Evolutionary conservation across 2,329 filamentous ascomycete genomes (phyloP).

Genomic region (Claviceps maximensis): DNA sequence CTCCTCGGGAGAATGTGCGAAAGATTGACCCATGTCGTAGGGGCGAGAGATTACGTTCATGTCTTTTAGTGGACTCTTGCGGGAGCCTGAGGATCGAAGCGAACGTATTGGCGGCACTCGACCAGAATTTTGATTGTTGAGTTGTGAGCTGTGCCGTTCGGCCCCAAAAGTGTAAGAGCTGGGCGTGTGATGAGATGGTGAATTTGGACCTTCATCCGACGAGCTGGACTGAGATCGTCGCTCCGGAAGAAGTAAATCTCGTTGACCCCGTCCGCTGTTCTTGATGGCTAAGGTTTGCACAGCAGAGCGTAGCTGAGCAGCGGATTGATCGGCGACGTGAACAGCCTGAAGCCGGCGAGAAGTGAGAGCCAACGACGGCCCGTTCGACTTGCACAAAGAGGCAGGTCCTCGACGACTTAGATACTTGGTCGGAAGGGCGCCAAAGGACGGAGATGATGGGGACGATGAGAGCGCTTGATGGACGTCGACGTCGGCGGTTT

Average conservation of each 20-base stretch:
- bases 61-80: constrained; percentile 39
- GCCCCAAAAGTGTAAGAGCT: constrained; percentile 35
- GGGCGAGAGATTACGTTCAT: constrained; percentile 34
- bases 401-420: constrained; percentile 26
- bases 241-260: constrained; percentile 34
- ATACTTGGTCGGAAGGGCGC: constrained; percentile 17
- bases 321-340: constrained; percentile 8
- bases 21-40: constrained; percentile 31
- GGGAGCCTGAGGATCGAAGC: constrained; percentile 43
- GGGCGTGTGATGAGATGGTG: constrained; percentile 29
- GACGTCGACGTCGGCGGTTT: constrained; percentile 11
- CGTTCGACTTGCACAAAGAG: constrained; percentile 24
- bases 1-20: constrained; percentile 32
- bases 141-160: constrained; percentile 18
- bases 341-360: constrained; percentile 20
- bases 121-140: constrained; percentile 19
- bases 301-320: constrained; percentile 8
- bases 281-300: constrained; percentile 11
- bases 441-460: constrained; percentile 13
- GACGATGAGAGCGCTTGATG: constrained; percentile 9
- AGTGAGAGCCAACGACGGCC: constrained; percentile 19
- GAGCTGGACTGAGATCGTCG: constrained; percentile 23
- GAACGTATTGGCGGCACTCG: constrained; percentile 41
- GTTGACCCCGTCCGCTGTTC: constrained; percentile 25
- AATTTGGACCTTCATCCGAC: constrained; percentile 34